Conservation (phyloP, 192 early-diverging fungal species). For the Backusella tuberculispora region DNA sequence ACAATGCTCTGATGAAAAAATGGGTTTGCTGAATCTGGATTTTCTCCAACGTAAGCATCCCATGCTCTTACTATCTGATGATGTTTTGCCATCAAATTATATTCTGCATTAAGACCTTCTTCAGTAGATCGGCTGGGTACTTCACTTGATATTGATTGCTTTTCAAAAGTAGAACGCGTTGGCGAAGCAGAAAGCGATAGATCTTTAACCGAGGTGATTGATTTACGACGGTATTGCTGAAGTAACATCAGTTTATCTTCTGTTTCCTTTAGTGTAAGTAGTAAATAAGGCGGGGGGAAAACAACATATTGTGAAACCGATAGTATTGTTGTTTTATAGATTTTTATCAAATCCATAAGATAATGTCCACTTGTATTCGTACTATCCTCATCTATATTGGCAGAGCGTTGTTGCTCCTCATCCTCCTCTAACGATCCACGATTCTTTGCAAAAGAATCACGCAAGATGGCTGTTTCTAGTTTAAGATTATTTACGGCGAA, state of each 20-base stretch:
- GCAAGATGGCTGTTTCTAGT: constrained; percentile 80
- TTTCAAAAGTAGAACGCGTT: constrained; percentile 32
- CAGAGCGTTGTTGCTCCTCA: not conserved
- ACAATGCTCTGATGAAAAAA: constrained; percentile 78
- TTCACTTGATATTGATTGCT: constrained; percentile 24
- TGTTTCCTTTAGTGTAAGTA: constrained; percentile 65
- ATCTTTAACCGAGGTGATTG: not conserved
- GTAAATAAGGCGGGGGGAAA: constrained; percentile 85
- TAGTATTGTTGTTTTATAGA: constrained; percentile 74
- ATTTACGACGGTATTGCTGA: constrained; percentile 30
- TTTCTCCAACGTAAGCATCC: constrained; percentile 60
- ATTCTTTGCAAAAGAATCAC: constrained; percentile 69
- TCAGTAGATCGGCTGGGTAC: not conserved
- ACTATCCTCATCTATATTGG: constrained; percentile 30
- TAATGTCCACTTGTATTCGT: constrained; percentile 33
- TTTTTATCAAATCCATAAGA: constrained; percentile 44
- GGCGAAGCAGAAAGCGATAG: constrained; percentile 15
- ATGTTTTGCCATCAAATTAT: constrained; percentile 49
- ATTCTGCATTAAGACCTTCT: constrained; percentile 39
- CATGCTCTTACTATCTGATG: constrained; percentile 50
- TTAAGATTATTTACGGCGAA: constrained; percentile 88
- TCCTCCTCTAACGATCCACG: constrained; percentile 20
- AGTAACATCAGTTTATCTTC: constrained; percentile 53
- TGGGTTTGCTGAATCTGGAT: constrained; percentile 63
- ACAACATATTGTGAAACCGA: constrained; percentile 88